Conservation (phyloP, 2,329 filamentous ascomycete genomes). For the Teratosphaeria gauchensis region DNA sequence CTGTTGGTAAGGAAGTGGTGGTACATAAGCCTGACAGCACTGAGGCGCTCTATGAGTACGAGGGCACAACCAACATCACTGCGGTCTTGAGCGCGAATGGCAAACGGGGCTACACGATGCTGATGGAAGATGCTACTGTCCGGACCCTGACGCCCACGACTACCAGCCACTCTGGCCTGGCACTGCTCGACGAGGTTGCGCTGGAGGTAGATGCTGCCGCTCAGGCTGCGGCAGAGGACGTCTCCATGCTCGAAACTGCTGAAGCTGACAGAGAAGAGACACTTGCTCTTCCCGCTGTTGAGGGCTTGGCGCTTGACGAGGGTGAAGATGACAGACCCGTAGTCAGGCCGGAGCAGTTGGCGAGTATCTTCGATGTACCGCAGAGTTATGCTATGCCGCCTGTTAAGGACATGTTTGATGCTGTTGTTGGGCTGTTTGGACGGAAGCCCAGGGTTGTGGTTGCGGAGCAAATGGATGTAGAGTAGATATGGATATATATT, state of each 20-base stretch:
- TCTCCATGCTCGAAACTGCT: not conserved
- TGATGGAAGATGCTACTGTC: constrained; percentile 69
- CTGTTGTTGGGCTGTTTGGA: constrained; percentile 56
- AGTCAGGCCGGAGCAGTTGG: constrained; percentile 57
- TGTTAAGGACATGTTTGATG: constrained; percentile 66
- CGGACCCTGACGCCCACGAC: constrained; percentile 34
- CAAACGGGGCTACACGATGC: constrained; percentile 61
- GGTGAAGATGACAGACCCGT: constrained; percentile 47
- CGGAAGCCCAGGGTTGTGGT: constrained; percentile 36
- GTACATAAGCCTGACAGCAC: constrained; percentile 57
- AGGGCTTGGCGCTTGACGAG: not conserved
- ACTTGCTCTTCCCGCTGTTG: not conserved
- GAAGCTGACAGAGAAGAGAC: not conserved
- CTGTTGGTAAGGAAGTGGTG: constrained; percentile 24
- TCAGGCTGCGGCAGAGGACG: constrained; percentile 2
- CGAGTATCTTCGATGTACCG: constrained; percentile 60
- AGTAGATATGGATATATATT: not conserved
- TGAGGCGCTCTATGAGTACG: constrained; percentile 41
- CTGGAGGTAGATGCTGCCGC: not conserved
- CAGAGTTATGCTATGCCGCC: constrained; percentile 61
- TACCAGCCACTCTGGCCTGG: not conserved
- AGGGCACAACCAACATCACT: constrained; percentile 42
- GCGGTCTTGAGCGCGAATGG: constrained; percentile 55
- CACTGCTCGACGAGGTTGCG: not conserved
- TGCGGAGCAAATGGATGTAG: not conserved